Conservation (phyloP, 2,329 filamentous ascomycete species). For the Pseudohalonectria lignicola region DNA sequence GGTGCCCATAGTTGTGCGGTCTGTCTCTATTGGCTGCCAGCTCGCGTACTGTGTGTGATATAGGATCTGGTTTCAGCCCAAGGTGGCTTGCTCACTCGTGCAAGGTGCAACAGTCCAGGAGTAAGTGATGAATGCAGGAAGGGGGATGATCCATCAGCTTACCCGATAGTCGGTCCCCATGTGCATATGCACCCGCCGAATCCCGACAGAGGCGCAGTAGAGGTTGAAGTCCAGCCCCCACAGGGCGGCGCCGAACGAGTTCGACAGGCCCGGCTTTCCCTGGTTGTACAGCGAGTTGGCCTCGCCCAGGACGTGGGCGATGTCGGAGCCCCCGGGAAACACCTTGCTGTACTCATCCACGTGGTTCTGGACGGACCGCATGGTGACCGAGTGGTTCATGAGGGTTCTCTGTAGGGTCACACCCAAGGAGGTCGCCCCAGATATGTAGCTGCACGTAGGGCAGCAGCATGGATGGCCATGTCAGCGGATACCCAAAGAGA, state of each 20-base stretch:
- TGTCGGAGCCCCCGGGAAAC: slow-evolving; percentile 14
- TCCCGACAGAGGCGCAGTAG: slow-evolving; percentile 41
- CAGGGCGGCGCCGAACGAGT: slow-evolving; percentile 54
- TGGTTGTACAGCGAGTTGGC: slow-evolving; percentile 53
- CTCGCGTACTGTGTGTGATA: slow-evolving; percentile 31
- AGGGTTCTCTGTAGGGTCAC: slow-evolving; percentile 51
- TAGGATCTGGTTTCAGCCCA: neutral
- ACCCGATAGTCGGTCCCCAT: slow-evolving; percentile 48
- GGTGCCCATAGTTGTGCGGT: slow-evolving; percentile 40
- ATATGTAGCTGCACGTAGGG: slow-evolving; percentile 41
- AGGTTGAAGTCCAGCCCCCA: slow-evolving; percentile 55
- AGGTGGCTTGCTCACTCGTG: too few relatives aligned
- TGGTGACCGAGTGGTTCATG: slow-evolving; percentile 50
- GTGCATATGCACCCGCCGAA: slow-evolving; percentile 52
- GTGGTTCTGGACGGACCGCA: slow-evolving; percentile 34
- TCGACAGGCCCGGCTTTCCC: slow-evolving; percentile 49
- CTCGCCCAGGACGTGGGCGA: slow-evolving; percentile 49
- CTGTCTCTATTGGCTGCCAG: slow-evolving; percentile 40
- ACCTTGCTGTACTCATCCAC: slow-evolving; percentile 33
- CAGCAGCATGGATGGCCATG: too few relatives aligned
- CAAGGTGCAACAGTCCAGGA: too few relatives aligned
- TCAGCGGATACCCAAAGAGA: too few relatives aligned
- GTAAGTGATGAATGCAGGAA: too few relatives aligned
- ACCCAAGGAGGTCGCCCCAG: slow-evolving; percentile 44
- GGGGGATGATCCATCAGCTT: slow-evolving; percentile 2